Base-by-base conservation (phyloP, 768 basidiomycete genomes). In the Tylopilus intermedius region DNA sequence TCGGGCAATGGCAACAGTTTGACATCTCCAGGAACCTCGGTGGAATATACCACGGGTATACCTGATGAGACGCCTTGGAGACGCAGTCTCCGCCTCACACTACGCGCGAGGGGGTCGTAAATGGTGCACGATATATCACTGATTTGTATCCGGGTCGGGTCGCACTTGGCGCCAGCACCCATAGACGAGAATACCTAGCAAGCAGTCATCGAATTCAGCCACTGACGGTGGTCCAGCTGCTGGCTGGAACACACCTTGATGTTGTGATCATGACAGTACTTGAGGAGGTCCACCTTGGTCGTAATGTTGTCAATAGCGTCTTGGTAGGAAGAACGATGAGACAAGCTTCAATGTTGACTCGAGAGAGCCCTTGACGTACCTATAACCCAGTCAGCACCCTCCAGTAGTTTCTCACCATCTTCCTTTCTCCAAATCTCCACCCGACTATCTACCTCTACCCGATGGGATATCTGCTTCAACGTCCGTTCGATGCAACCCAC, bases 281-380 rank as follows among this genome's bases (percentile, higher is more conserved):
- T 83, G 8, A 99, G 78, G 41, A 98, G 75, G 62, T 98, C 94
- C 10, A 96, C 92, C 67, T 99, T 98, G 0, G 95, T 95, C 44
- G 88, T 81, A 56, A 98, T 95, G 64, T 99, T 98, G 71, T 98
- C 95, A 54, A 98, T 99, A 5, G 94, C 94, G 69, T 99, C 95
- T 83, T 61, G 49, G n/a, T 8, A 24, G 49, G 46, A 57, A 30
- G 39, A 44, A 41, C 29, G 39, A 50, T 54, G 38, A 63, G 37
- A 38, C 22, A 40, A 49, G 51, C 24, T 22, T 48, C 32, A 50
- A 32, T 11, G 9, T 49, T 22, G 26, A 18, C 18, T 18, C 18
- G 18, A 49, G 32, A 45, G 40, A 29, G 4, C 45, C 32, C 6
- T 7, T n/a, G 18, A 61, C 80, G 51, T 54, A 89, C 89, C 90